Evolutionary conservation across 305 asterid species (phyloP).

Genomic region (Withania somnifera): DNA sequence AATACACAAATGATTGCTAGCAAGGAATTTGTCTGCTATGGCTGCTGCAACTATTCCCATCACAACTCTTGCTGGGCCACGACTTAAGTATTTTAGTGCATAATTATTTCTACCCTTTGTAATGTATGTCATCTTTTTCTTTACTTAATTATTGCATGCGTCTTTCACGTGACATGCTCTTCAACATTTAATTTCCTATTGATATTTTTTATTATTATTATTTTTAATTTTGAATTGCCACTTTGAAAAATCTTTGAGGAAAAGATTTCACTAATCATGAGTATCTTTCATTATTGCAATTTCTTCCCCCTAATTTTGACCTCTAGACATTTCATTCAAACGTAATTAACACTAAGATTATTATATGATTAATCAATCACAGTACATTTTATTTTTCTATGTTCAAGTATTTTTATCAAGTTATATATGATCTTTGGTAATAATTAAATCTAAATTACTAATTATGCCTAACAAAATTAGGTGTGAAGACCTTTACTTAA

Average conservation of each 20-base stretch:
- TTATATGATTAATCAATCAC: conserved; percentile 1
- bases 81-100: background rate
- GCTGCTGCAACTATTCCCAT: background rate
- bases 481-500: background rate
- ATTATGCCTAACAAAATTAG: background rate
- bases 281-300: background rate
- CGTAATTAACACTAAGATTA: background rate
- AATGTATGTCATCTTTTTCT: background rate
- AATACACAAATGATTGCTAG: background rate
- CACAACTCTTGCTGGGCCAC: too few relatives aligned
- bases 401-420: background rate
- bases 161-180: background rate
- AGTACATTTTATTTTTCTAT: background rate
- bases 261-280: background rate
- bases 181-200: background rate
- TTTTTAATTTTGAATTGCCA: background rate
- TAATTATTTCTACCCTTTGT: background rate
- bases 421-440: background rate
- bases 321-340: background rate
- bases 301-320: background rate
- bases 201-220: too few relatives aligned
- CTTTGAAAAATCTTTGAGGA: background rate
- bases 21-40: background rate
- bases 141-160: background rate
- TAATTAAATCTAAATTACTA: background rate